These are phyloP conservation scores for Lachancea sp. DNA, from an alignment of 805 yeast species.

Conservation along the genomic window DNA sequence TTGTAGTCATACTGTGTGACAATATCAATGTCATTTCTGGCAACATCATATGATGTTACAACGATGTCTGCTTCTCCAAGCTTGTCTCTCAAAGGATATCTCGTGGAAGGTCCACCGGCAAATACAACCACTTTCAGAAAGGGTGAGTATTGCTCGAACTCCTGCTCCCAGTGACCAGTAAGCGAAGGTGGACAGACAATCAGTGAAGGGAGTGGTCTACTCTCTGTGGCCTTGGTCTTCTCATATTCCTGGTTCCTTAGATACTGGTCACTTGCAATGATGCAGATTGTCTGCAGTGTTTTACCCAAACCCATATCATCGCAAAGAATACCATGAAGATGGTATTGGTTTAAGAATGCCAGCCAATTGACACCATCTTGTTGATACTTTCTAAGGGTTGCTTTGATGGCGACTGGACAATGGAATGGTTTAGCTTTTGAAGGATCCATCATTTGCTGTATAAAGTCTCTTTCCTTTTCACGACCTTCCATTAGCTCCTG, in stretches of 20 bases:
- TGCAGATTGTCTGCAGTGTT: conserved; percentile 94
- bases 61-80: conserved; percentile 68
- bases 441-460: conserved; percentile 97
- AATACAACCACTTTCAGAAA: conserved; percentile 75
- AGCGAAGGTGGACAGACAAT: conserved; percentile 95
- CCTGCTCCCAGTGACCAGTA: conserved; percentile 99
- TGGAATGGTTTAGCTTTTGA: conserved; percentile 80
- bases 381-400: conserved; percentile 88
- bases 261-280: conserved; percentile 93
- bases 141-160: conserved; percentile 83
- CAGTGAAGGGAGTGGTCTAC: conserved; percentile 71
- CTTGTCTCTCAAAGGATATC: conserved; percentile 49
- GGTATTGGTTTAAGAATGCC: conserved; percentile 89
- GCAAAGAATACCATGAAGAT: conserved; percentile 93
- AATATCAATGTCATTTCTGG: conserved; percentile 78
- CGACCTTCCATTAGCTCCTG: conserved; percentile 76
- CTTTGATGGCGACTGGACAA: conserved; percentile 86
- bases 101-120: conserved; percentile 83
- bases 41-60: conserved; percentile 93
- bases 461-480: conserved; percentile 88
- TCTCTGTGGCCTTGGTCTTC: conserved; percentile 55
- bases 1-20: conserved; percentile 64
- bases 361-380: conserved; percentile 99
- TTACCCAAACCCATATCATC: conserved; percentile 99
- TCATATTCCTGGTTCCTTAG: conserved; percentile 64